Percentiles rank a stretch among this genome's conserved stretches.
Evolutionary conservation across 768 basidiomycete species (phyloP).

Genomic region (Coprinellus micaceus): DNA sequence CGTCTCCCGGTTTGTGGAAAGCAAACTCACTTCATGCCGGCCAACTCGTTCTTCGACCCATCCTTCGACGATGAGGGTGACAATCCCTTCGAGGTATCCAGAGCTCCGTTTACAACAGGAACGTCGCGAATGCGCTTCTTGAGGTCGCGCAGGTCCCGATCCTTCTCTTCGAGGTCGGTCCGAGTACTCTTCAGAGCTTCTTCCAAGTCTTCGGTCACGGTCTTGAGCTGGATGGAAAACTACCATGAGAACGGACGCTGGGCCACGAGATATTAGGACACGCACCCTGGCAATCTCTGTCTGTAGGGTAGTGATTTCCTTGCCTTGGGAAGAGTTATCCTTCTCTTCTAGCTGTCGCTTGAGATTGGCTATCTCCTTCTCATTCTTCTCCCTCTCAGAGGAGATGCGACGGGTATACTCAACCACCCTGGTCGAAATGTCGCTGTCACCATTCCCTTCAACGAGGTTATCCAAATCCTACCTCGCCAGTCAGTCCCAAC

Average conservation of each 20-base stretch:
- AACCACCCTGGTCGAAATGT: slow-evolving; percentile 26
- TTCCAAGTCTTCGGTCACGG: slow-evolving; percentile 1
- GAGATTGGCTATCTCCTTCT: slow-evolving; percentile 5
- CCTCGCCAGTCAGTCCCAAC: not conserved
- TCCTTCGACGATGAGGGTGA: slow-evolving; percentile 42
- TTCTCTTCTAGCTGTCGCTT: not conserved
- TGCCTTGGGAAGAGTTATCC: slow-evolving; percentile 38
- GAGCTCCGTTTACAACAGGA: slow-evolving; percentile 38
- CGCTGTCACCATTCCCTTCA: slow-evolving; percentile 35
- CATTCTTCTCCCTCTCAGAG: slow-evolving; percentile 7
- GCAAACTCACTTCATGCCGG: slow-evolving; percentile 65
- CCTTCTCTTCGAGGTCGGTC: slow-evolving; percentile 2
- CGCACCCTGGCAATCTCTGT: slow-evolving; percentile 32
- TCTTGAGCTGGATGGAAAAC: not conserved
- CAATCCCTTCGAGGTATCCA: slow-evolving; percentile 16
- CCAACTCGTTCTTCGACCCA: slow-evolving; percentile 60
- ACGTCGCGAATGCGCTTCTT: slow-evolving; percentile 62
- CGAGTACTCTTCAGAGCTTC: not conserved
- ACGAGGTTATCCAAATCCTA: slow-evolving; percentile 68
- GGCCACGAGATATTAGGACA: too few species aligned
- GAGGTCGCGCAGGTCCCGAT: slow-evolving; percentile 3
- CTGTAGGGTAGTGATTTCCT: slow-evolving; percentile 24
- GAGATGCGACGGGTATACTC: slow-evolving; percentile 9
- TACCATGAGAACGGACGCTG: too few species aligned
- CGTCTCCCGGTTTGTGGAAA: not conserved